Evolutionary conservation across 306 rosid genomes (phyloP).

Genomic region (Begonia fuchsioides): DNA sequence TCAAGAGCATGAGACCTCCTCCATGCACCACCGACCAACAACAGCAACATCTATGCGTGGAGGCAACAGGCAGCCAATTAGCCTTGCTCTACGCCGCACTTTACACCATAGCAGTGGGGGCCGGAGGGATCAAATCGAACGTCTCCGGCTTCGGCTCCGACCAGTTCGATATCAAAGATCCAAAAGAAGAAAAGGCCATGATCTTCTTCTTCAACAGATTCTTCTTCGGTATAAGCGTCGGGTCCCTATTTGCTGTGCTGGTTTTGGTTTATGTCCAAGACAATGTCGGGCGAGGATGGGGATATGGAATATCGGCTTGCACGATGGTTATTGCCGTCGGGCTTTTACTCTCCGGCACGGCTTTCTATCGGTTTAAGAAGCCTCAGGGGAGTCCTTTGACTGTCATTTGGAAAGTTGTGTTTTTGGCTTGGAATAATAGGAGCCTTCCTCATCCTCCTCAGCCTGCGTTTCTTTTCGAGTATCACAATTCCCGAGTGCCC

Average conservation of each 20-base stretch:
- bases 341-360: slow-evolving; percentile 49
- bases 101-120: slow-evolving; percentile 59
- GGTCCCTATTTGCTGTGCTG: slow-evolving; percentile 63
- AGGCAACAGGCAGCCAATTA: slow-evolving; percentile 45
- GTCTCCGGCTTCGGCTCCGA: slow-evolving; percentile 86
- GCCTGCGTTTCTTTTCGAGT: slow-evolving; percentile 52
- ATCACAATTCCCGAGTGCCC: slow-evolving; percentile 41
- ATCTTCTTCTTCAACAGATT: slow-evolving; percentile 95
- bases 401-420: slow-evolving; percentile 63
- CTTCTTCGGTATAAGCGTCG: slow-evolving; percentile 63
- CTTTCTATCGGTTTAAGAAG: slow-evolving; percentile 47
- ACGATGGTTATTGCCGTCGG: slow-evolving; percentile 42
- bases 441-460: slow-evolving; percentile 33
- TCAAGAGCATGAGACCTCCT: slow-evolving; percentile 74
- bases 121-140: slow-evolving; percentile 92
- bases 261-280: slow-evolving; percentile 84
- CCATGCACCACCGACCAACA: slow-evolving; percentile 30
- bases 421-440: slow-evolving; percentile 84
- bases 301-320: slow-evolving; percentile 80
- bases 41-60: slow-evolving; percentile 45
- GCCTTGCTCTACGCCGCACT: slow-evolving; percentile 58
- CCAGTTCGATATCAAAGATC: slow-evolving; percentile 50
- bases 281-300: slow-evolving; percentile 69
- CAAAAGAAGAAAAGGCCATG: slow-evolving; percentile 73
- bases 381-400: slow-evolving; percentile 85